A percentile compares a stretch with the other conserved stretches of the same genome.
phyloP scores from a whole-genome alignment of 208 protist genomes.

The Leishmania mexicana region DNA sequence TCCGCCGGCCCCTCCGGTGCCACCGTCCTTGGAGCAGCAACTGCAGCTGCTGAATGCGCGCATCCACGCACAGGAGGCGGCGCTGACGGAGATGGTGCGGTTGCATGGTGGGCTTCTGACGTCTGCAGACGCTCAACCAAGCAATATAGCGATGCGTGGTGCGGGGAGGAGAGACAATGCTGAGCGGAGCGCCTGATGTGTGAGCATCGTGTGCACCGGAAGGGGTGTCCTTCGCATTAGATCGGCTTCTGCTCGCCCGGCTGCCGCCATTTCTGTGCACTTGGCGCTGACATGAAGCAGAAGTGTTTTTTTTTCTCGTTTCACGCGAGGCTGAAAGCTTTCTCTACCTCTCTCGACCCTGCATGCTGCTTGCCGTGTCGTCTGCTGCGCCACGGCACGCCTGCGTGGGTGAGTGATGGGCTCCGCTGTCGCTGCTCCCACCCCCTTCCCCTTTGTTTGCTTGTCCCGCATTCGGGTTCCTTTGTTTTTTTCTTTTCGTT shows the following conservation, averaged over 20 bases:
- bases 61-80: constrained; percentile 29
- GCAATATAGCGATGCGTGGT: background rate
- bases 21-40: constrained; percentile 15
- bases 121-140: background rate
- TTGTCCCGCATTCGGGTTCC: background rate
- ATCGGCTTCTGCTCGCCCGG: background rate
- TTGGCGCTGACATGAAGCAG: background rate
- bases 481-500: background rate
- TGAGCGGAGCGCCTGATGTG: background rate
- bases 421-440: background rate
- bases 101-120: background rate
- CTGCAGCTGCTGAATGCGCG: constrained; percentile 24
- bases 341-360: background rate
- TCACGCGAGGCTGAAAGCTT: background rate
- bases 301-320: background rate
- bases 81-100: constrained; percentile 28
- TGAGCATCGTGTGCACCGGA: background rate
- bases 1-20: constrained; percentile 4
- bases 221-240: background rate
- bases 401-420: background rate
- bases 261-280: background rate
- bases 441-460: background rate
- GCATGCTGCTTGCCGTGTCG: background rate
- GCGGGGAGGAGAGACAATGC: background rate
- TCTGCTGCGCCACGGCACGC: background rate